Base-by-base conservation (phyloP, 1,284 basidiomycete species). In the Papiliotrema laurentii region DNA sequence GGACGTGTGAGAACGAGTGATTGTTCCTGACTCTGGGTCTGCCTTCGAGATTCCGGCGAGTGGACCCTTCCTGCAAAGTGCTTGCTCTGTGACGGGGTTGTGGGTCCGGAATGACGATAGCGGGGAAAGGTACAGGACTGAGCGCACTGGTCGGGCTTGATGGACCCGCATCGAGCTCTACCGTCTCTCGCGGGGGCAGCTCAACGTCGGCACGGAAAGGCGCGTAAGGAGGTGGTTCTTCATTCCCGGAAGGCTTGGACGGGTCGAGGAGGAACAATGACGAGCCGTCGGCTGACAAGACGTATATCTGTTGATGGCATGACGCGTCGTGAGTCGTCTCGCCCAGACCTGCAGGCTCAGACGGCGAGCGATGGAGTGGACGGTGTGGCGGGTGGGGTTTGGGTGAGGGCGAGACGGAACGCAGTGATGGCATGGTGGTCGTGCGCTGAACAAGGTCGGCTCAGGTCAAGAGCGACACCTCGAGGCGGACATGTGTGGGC, bases 221-320 rank as follows among this genome's bases (percentile, higher is more conserved):
- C 13, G 59, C 56, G 49, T 72, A 72, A 10, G 70, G 66, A 11
- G 70, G 70, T 19, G 68, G 70, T 43, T 68, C 59, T 52, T 71
- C 67, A 22, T 59, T 50, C 1, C 42, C 51, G 7, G 39, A 41
- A 4, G 67, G 64, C 47, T 58, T 61, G 16, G 44, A 54, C 25
- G 65, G 58, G 49, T 70, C 68, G 7, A 72, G 38, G 6, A 71
- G 51, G 43, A 60, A 71, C 16, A 71, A 49, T 2, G 49, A 45
- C 9, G 66, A 69, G 19, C 70, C 70, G 51, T 72, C 69, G 10
- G 68, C 63, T 3, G 68, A 60, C n/a, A 72, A 53, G 16, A 71
- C 66, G 58, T 71, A 72, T n/a, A 68, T 63, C 13, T 60, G 64
- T 21, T 40, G 45, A 14, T 35, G 45, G 18, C 22, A 26, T 2